Base-by-base conservation (phyloP, 306 rosid species). In the Mimosa pudica region DNA sequence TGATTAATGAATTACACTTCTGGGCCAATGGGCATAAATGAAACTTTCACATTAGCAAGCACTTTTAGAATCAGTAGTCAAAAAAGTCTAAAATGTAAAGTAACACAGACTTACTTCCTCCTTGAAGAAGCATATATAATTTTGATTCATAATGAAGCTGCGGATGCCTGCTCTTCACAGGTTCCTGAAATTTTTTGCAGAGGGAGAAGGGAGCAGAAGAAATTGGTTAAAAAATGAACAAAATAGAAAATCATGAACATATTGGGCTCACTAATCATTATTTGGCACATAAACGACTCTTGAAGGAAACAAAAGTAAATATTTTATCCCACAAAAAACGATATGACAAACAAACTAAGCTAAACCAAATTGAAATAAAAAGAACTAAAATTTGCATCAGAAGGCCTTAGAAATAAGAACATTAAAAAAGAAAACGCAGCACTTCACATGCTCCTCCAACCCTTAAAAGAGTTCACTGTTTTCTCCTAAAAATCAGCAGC, bases 121-220 rank as follows among this genome's bases (percentile, higher is more conserved):
- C 99, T 90, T 96, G 99, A 86, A 96, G 96, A 90, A 96, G 92
- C 98, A 93, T 88, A 73, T 96, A 96, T 89, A 96, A 82, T 83
- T 96, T 96, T 74, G 99, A 96, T 85, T 96, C 99, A 90, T 96
- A 96, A 84, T 93, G 98, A 82, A 96, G 99, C 89, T 96, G 99
- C 24, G 99, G 99, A 84, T 96, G 98, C 85, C 89, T 93, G 85
- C 93, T 96, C 92, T 92, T 96, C 77, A 77, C 95, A 82, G 97
- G 86, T 86, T 96, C 99, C 99, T 96, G 88, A 20, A 57, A 17
- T 65, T 30, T 61, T 32, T 62, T 11, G 17, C n/a, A 17, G 18
- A 2, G 3, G 9, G 17, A 17, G 42, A 38, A 11, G 47, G 70
- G 63, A 46, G 45, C 51, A 63, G 49, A 47, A 33, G 71, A 72